phyloP scores from a whole-genome alignment of 352 stramenopile species.

The Globisporangium splendens region DNA sequence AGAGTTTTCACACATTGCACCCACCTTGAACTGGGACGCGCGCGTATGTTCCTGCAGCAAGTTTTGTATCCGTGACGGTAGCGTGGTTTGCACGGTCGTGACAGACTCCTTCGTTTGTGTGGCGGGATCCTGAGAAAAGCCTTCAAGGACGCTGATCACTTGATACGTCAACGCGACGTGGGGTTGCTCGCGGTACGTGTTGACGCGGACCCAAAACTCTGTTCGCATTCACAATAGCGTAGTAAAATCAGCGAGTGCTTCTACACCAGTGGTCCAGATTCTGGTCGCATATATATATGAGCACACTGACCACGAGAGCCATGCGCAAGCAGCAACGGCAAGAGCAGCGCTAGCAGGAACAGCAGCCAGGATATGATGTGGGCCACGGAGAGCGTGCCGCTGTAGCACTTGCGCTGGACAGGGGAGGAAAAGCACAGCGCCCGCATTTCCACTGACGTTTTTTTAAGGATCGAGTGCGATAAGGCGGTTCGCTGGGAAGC shows the following conservation, averaged over 20 bases:
- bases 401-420: constrained; percentile 62
- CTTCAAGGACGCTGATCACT: constrained; percentile 59
- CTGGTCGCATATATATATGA: constrained; percentile 9
- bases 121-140: constrained; percentile 18
- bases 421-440: constrained; percentile 42
- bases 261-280: constrained; percentile 11
- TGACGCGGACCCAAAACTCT: constrained; percentile 65
- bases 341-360: constrained; percentile 31
- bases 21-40: constrained; percentile 37
- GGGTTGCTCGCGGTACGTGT: constrained; percentile 65
- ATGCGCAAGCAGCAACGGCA: constrained; percentile 60
- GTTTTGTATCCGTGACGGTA: constrained; percentile 35
- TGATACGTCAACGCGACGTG: constrained; percentile 52
- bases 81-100: constrained; percentile 42
- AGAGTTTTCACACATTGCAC: not conserved
- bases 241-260: constrained; percentile 6
- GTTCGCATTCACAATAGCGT: not conserved
- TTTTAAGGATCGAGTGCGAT: too few species aligned
- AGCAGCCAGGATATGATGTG: constrained; percentile 42
- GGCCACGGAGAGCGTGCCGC: constrained; percentile 41
- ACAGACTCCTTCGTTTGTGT: constrained; percentile 12
- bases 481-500: too few species aligned
- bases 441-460: constrained; percentile 44
- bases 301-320: constrained; percentile 35
- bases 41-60: constrained; percentile 38